Evolutionary conservation across 2,329 filamentous ascomycete species (phyloP), one percentile per base, ranked within the genome.

Genomic region (Balansia obtecta): DNA sequence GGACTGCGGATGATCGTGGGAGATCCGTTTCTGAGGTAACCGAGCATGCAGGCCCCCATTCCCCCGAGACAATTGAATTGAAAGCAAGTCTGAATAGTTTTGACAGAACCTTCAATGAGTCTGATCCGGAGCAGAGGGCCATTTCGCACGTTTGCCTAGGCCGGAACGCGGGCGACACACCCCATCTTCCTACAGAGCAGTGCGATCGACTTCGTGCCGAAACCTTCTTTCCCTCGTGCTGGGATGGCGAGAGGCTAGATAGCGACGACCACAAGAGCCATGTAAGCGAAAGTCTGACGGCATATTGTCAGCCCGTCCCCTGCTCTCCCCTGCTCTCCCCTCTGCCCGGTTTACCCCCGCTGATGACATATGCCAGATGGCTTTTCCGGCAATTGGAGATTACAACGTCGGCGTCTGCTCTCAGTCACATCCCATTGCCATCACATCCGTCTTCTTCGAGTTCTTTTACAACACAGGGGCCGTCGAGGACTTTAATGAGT

Each of bases 1-100:
- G 78, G 73, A 48, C 80, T 86, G 57, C 77, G 80, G 48, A 85
- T 86, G 80, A 49, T 86, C 33, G 78, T 80, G 5, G 83, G 83
- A 34, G 71, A 81, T 56, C 69, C 76, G 52, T 69, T 71, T 55
- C 74, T 79, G 53, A 52, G 55, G 56, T 60, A 47, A 27, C 22
- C 22, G 22, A 27, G 22, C 22, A 27, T 27, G 22, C 22, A 27
- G 22, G 22, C n/a, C n/a, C n/a, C n/a, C n/a, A n/a, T n/a, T n/a
- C n/a, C 22, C 22, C 22, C 22, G 22, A 27, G 22, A 27, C 22
- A 6, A 27, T 27, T 3, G 6, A 27, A 27, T 3, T 6, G n/a
- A n/a, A n/a, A n/a, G n/a, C n/a, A n/a, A 27, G 6, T 27, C 22
- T 27, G 27, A 27, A 8, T 27, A 5, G 4, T 27, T 18, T 11